Percentiles rank a stretch among this genome's conserved stretches.
phyloP scores from a whole-genome alignment of 2,329 filamentous ascomycete species.

The Ophiostoma montium region DNA sequence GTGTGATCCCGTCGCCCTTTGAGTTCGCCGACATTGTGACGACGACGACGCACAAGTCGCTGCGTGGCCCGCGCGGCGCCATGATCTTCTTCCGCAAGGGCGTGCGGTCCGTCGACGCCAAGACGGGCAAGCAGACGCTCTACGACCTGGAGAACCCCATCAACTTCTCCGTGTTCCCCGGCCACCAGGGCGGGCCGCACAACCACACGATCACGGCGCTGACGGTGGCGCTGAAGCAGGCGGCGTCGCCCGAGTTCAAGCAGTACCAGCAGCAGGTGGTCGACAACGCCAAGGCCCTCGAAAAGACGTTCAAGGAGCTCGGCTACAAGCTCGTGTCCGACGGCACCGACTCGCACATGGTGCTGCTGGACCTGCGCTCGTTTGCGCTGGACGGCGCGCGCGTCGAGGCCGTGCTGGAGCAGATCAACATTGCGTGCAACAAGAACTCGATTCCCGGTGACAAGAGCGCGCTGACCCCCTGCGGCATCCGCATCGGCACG shows the following conservation, averaged over 20 bases:
- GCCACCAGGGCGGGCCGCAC: constrained; percentile 95
- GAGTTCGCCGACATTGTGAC: constrained; percentile 89
- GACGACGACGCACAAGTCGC: constrained; percentile 97
- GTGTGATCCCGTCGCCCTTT: constrained; percentile 89
- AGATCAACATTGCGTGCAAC: constrained; percentile 98
- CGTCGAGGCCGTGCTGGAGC: constrained; percentile 89
- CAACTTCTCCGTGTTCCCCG: constrained; percentile 98
- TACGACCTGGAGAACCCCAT: constrained; percentile 94
- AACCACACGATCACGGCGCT: constrained; percentile 99
- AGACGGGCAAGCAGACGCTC: constrained; percentile 75
- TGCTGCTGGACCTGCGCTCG: constrained; percentile 84
- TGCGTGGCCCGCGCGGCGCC: constrained; percentile 89
- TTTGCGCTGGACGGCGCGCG: constrained; percentile 81
- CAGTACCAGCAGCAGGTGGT: constrained; percentile 88
- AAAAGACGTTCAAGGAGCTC: constrained; percentile 68
- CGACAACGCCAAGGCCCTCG: constrained; percentile 83
- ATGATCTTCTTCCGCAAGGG: constrained; percentile 99
- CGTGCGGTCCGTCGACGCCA: constrained; percentile 75
- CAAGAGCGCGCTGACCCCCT: constrained; percentile 89
- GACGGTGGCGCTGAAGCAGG: constrained; percentile 89
- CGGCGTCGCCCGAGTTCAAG: constrained; percentile 79
- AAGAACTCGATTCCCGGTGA: constrained; percentile 98
- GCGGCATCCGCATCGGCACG: constrained; percentile 88
- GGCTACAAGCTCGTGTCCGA: constrained; percentile 91
- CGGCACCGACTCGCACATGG: constrained; percentile 96